Evolutionary conservation across 2,329 filamentous ascomycete species (phyloP).

Genomic region (Alternaria viburni): DNA sequence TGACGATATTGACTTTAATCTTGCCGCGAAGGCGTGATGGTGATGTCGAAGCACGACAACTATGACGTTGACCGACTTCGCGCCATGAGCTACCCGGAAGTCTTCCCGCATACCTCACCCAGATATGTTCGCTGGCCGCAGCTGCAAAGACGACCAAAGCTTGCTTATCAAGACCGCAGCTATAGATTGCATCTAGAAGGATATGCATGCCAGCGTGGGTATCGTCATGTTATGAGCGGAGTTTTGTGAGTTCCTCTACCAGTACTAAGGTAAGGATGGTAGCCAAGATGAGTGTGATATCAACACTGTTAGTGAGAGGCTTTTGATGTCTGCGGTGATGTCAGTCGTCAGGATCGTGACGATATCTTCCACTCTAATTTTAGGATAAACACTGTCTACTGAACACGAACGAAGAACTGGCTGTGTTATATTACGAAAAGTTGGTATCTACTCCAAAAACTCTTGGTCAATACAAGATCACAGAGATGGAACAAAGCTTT

Average conservation of each 20-base stretch:
- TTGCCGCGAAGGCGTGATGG: neutral
- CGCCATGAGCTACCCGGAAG: neutral
- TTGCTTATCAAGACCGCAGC: neutral
- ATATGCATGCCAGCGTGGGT: neutral
- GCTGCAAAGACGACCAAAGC: neutral
- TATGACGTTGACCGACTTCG: neutral
- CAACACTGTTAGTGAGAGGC: neutral
- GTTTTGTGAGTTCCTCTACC: neutral
- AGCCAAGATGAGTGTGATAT: neutral
- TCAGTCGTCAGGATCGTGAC: neutral
- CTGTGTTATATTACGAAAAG: neutral
- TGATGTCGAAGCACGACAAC: neutral
- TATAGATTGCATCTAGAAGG: neutral
- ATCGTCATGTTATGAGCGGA: neutral
- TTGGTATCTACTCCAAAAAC: neutral
- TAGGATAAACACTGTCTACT: neutral
- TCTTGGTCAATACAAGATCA: neutral
- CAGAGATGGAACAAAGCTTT: neutral
- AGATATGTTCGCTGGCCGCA: neutral
- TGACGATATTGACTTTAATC: neutral
- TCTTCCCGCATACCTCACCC: neutral
- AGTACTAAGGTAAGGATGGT: fast-evolving
- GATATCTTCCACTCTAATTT: neutral
- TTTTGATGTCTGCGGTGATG: neutral
- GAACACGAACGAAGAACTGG: neutral